phyloP scores from a whole-genome alignment of 2,329 filamentous ascomycete genomes.

The Botrytis elliptica region DNA sequence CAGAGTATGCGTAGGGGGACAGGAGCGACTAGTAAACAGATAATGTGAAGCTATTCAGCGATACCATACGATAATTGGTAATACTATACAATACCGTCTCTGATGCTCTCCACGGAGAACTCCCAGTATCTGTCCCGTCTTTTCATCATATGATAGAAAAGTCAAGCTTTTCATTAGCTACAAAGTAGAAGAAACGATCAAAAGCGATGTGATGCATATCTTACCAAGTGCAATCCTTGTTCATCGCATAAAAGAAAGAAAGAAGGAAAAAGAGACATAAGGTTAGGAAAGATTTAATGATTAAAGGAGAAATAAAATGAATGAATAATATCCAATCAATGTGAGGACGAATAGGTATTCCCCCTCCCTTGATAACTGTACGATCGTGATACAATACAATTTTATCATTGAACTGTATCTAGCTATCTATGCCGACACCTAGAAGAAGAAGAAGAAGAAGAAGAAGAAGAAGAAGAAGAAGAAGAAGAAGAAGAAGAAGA shows the following conservation, averaged over 20 bases:
- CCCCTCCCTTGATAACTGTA: neutral
- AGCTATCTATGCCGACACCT: neutral
- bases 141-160: conserved; percentile 13
- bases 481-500: too few relatives aligned
- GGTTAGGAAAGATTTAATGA: neutral
- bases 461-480: too few relatives aligned
- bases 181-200: neutral
- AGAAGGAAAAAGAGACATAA: neutral
- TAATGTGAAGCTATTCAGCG: neutral
- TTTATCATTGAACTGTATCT: neutral
- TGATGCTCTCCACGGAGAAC: neutral
- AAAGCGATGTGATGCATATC: conserved; percentile 13
- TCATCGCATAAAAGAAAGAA: neutral
- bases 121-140: neutral
- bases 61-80: neutral
- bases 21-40: neutral
- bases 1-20: neutral
- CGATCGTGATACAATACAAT: neutral
- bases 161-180: conserved; percentile 10
- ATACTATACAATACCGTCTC: neutral
- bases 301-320: neutral
- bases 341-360: neutral
- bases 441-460: neutral
- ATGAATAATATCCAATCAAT: neutral
- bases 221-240: neutral